Base-by-base conservation (phyloP, 441 rosid genomes). In the Gossypium aridum region DNA sequence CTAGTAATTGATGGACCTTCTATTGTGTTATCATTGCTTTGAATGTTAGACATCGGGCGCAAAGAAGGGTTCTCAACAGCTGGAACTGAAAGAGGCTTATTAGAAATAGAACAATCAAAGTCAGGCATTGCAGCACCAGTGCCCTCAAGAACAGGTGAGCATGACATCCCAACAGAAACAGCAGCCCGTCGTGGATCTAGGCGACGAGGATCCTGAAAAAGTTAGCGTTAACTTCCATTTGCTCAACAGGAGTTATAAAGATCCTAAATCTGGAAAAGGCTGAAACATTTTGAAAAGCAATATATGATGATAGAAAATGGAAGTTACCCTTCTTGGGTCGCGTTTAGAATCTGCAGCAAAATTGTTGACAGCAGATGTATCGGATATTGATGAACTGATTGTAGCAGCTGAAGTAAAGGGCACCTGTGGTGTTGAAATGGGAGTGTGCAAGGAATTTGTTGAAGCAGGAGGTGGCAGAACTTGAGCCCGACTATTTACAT, bases 151-250 rank as follows among this genome's bases (percentile, higher is more conserved):
- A 75, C 69, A 70, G 92, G 79, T 14, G 76, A 23, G 45, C 87
- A 80, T 59, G 85, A 73, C 72, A 83, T 78, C 80, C 83, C 96
- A 79, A 66, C 80, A 47, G 90, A 70, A 81, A 89, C 74, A 74
- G 83, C 77, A 76, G 79, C 47, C 75, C 93, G 90, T 63, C 99
- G 91, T 62, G 99, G 99, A 85, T 97, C 99, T 79, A 92, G 79
- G 81, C 98, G 97, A 60, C 99, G 99, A 16, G 98, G 98, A 88
- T 97, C 99, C 99, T 97, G 92, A 79, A 85, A 75, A 78, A 64
- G 67, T 54, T 63, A 62, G 53, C 49, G 47, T 68, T 76, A 75
- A 83, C 78, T 77, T 67, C 79, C 68, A 55, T 55, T 51, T 49
- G 7, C 53, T 31, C 10, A 70, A 43, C 51, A 31, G 5, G 2